Evolutionary conservation across 495 filamentous ascomycete genomes (phyloP), one percentile per base, ranked within the genome.

Genomic region (Hypoxylon fragiforme): DNA sequence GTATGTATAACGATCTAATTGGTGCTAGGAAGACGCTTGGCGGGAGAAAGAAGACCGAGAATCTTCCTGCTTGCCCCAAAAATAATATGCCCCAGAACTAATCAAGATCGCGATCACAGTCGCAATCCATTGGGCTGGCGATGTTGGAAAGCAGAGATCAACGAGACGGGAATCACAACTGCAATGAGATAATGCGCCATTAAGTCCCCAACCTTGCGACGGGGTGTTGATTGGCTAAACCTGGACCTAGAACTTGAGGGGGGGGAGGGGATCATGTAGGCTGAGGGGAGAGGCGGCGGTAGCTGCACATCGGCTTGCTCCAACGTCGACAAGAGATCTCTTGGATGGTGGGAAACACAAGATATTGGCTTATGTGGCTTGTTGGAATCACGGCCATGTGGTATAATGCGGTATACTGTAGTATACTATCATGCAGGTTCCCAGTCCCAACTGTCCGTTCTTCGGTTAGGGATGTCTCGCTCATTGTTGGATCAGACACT

Each of bases 31-130:
- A 55, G 49, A 50, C 32, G 36, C 54, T 62, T 54, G 50, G 54
- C 56, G 30, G 51, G 44, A 57, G 24, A 56, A 50, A 56, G 51
- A 32, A 51, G 20, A 13, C 26, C 14, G 26, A 35, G 20, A 30
- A 37, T 46, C 24, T 31, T 18, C n/a, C n/a, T 32, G n/a, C 13
- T 34, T 45, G 20, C 7, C 38, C 28, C 28, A 26, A 15, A 20
- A 9, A 38, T n/a, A n/a, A n/a, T n/a, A n/a, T n/a, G n/a, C n/a
- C 7, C 12, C 14, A 30, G 16, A 42, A 46, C 57, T 61, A 61
- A 61, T 61, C 46, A 61, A 50, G 46, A 54, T 34, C 18, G 51
- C 13, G 46, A 47, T 61, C 57, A 61, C 57, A 56, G 41, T 61
- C 42, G 18, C 34, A 55, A 47, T 16, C 57, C 46, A 30, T 20